Evolutionary conservation across 352 stramenopile species (phyloP).

Genomic region (Phytophthora lateralis): DNA sequence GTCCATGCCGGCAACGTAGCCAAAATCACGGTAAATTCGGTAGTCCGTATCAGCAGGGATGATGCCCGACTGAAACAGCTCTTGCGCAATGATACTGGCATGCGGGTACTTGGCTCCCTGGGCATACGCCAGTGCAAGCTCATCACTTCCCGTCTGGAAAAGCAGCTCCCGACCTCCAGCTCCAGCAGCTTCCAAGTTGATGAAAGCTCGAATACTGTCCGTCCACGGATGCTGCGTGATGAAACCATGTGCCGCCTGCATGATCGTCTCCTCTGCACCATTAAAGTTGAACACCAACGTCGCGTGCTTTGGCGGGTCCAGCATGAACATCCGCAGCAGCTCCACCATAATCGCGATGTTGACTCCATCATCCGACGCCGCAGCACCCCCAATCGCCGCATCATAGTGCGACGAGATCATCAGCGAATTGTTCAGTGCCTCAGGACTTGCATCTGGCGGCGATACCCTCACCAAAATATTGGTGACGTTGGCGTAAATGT

Average conservation of each 20-base stretch:
- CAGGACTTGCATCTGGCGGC: slow-evolving; percentile 25
- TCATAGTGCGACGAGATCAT: slow-evolving; percentile 86
- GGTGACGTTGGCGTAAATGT: slow-evolving; percentile 86
- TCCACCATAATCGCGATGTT: slow-evolving; percentile 88
- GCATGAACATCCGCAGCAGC: slow-evolving; percentile 51
- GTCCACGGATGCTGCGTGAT: slow-evolving; percentile 85
- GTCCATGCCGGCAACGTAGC: slow-evolving; percentile 79
- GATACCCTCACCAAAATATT: slow-evolving; percentile 79
- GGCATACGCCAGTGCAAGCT: slow-evolving; percentile 72
- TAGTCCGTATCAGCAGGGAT: slow-evolving; percentile 80
- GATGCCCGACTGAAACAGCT: slow-evolving; percentile 78
- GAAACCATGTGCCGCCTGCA: slow-evolving; percentile 80
- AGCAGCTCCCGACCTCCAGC: slow-evolving; percentile 75
- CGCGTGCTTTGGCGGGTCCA: slow-evolving; percentile 47
- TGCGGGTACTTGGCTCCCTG: slow-evolving; percentile 76
- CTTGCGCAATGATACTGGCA: slow-evolving; percentile 77
- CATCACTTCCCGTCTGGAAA: slow-evolving; percentile 81
- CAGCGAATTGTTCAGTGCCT: slow-evolving; percentile 54
- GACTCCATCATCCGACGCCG: slow-evolving; percentile 77
- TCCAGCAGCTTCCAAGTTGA: slow-evolving; percentile 78
- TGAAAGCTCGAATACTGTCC: slow-evolving; percentile 69
- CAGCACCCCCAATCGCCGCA: slow-evolving; percentile 68
- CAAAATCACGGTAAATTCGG: slow-evolving; percentile 75
- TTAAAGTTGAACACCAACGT: slow-evolving; percentile 86
- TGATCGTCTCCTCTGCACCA: slow-evolving; percentile 79